phyloP scores from a whole-genome alignment of 192 early-diverging fungal genomes.

The Umbelopsis sp. region DNA sequence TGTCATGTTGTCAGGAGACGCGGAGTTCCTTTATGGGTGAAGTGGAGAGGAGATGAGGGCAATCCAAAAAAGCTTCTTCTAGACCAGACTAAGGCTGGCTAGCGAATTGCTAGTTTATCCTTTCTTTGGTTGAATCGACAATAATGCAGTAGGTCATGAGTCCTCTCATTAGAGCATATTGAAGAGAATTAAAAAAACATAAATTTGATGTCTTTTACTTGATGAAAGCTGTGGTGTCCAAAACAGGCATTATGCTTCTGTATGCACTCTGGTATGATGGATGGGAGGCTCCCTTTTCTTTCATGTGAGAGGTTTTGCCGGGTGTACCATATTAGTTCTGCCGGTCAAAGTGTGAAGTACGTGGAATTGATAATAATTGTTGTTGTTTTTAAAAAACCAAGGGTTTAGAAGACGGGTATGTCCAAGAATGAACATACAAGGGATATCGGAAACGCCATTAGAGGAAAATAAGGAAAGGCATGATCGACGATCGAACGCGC shows the following conservation, averaged over 20 bases:
- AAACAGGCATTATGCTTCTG: neutral
- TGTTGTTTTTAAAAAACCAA: neutral
- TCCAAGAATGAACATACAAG: neutral
- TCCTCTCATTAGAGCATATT: too few relatives aligned
- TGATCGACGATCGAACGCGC: neutral
- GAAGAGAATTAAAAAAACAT: too few relatives aligned
- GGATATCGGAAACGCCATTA: neutral
- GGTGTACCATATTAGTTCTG: neutral
- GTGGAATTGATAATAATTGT: too few relatives aligned
- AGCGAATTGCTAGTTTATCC: too few relatives aligned
- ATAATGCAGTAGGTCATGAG: too few relatives aligned
- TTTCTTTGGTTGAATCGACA: too few relatives aligned
- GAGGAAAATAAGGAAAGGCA: neutral
- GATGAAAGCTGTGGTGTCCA: too few relatives aligned
- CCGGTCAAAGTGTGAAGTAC: neutral
- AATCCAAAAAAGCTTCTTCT: too few relatives aligned
- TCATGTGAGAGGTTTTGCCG: neutral
- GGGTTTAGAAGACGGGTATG: neutral
- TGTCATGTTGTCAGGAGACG: constrained; percentile 17
- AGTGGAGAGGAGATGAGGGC: too few relatives aligned
- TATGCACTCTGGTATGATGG: neutral
- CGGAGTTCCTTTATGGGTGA: too few relatives aligned
- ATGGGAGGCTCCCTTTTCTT: neutral
- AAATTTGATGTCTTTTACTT: too few relatives aligned
- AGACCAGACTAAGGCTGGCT: too few relatives aligned